Conservation (phyloP, 345 rosid genomes). For the Pugionium cornutum region DNA sequence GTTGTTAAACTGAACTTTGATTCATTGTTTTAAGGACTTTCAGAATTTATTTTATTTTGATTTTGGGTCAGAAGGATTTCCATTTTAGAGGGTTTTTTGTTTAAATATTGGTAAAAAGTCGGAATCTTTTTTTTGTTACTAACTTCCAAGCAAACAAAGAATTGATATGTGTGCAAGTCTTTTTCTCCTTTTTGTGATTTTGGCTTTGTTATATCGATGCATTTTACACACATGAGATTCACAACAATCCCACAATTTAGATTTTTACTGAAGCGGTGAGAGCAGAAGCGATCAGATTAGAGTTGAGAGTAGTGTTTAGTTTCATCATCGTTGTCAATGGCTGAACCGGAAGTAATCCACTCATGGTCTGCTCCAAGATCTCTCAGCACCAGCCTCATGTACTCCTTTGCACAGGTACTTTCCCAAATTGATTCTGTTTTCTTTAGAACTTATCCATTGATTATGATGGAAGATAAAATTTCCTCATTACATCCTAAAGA, state of each 20-base stretch:
- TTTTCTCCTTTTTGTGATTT: neutral
- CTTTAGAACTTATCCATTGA: neutral
- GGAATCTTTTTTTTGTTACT: conserved; percentile 15
- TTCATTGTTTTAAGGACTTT: too few relatives aligned
- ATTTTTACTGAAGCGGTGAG: neutral
- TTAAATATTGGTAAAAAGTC: neutral
- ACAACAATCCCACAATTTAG: neutral
- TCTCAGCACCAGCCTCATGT: conserved; percentile 82
- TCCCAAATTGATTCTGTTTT: neutral
- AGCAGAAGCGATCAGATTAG: conserved; percentile 27
- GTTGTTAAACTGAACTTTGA: too few relatives aligned
- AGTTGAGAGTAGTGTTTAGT: conserved; percentile 11
- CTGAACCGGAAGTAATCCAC: conserved; percentile 61
- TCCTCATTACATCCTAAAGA: too few relatives aligned
- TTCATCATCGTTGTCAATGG: conserved; percentile 33
- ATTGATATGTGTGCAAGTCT: conserved; percentile 31
- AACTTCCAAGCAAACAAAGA: conserved; percentile 16
- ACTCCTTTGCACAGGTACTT: conserved; percentile 82
- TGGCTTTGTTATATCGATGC: neutral
- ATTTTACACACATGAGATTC: neutral
- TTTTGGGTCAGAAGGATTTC: neutral
- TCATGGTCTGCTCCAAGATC: conserved; percentile 94
- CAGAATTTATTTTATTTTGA: too few relatives aligned
- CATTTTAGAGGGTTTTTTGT: neutral
- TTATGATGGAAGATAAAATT: neutral